These are phyloP conservation scores for Kregervanrija delftensis DNA, from an alignment of 805 yeast genomes.

Conservation along the genomic window DNA sequence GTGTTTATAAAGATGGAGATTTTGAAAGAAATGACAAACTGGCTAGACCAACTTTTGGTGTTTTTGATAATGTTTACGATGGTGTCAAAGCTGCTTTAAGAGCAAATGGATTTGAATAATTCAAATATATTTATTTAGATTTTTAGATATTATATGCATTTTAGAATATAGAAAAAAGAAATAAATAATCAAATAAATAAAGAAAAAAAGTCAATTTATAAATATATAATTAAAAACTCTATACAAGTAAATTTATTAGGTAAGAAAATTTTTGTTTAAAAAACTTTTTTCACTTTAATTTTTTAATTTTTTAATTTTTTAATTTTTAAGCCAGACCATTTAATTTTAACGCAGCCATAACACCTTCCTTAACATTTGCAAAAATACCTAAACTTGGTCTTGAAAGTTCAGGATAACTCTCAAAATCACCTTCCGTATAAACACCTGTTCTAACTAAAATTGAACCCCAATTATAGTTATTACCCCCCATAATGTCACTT, in stretches of 20 bases:
- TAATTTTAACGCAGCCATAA: slow-evolving; percentile 20
- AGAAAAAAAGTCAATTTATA: not conserved
- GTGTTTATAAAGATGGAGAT: slow-evolving; percentile 70
- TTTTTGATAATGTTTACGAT: slow-evolving; percentile 40
- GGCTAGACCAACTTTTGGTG: slow-evolving; percentile 43
- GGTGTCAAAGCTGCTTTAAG: slow-evolving; percentile 30
- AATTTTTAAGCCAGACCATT: slow-evolving; percentile 11
- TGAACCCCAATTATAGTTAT: slow-evolving; percentile 81
- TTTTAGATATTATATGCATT: not conserved
- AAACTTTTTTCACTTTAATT: no score
- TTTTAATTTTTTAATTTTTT: no score
- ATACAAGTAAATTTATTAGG: no score
- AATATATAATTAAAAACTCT: not conserved
- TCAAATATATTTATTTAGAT: not conserved
- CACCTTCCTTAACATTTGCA: slow-evolving; percentile 42
- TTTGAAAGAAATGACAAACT: slow-evolving; percentile 22
- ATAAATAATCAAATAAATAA: not conserved
- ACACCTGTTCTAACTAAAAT: slow-evolving; percentile 86
- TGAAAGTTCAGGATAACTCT: slow-evolving; percentile 23
- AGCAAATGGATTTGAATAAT: slow-evolving; percentile 6
- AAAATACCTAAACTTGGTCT: slow-evolving; percentile 44
- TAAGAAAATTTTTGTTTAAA: no score
- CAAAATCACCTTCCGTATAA: slow-evolving; percentile 53
- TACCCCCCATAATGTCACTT: slow-evolving; percentile 87
- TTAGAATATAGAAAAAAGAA: not conserved